Base-by-base conservation (phyloP, 1,284 basidiomycete genomes). In the Irpex lacteus region DNA sequence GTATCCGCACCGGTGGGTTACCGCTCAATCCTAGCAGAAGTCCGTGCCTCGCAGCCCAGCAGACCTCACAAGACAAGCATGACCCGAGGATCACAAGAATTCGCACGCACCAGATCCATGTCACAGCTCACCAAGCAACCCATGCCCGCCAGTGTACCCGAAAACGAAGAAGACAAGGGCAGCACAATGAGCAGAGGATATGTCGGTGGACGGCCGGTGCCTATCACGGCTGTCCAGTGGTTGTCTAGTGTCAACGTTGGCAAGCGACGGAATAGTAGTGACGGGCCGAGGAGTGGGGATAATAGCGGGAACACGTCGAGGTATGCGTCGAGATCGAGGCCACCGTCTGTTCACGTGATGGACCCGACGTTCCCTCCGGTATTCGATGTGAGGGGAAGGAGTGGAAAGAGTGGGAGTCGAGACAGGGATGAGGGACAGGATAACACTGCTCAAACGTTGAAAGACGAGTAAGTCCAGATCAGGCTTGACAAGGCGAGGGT, bases 151-250 rank as follows among this genome's bases (percentile, higher is more conserved):
- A 44, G 8, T 15, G 11, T 44, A 52, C n/a, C 11, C 1, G 50
- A n/a, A 56, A 44, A 63, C 19, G 34, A 36, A 11, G 54, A 67
- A 36, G 68, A 66, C 13, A 69, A 66, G 71, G 60, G 78, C 60
- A 85, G 83, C 59, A 84, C 85, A 50, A 84, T 89, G 88, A 81
- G 81, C 69, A 80, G 86, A 44, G 82, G 87, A 5, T 81, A 81
- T 21, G 76, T 81, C 5, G 82, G 82, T 2, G 82, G 81, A 3
- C 84, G 81, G 65, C 82, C 82, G 47, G 77, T 80, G 8, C 77
- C 80, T 47, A 83, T 92, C 77, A 88, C 91, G 60, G 78, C 85
- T 6, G 77, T 89, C 47, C 81, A 84, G 2, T 94, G 92, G 91
- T 72, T 93, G 63, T 83, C 86, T 21, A 90, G 82, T 67, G 85